Conservation (phyloP, 257 asterid genomes). For the Solanum bukasovii region DNA sequence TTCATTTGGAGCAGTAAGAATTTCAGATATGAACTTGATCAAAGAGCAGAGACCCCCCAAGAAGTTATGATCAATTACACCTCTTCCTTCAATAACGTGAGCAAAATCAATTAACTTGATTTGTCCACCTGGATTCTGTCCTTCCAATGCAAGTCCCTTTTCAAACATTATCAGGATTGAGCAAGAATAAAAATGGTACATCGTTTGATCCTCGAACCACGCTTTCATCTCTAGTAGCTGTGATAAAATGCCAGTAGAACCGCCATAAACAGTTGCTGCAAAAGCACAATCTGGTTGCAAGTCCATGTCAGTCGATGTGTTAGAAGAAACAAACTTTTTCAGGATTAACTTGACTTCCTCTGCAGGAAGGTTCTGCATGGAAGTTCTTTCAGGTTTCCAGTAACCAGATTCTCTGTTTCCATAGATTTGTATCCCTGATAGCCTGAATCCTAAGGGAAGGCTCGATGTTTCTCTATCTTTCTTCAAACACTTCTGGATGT, state of each 20-base stretch:
- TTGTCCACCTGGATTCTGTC: constrained; percentile 43
- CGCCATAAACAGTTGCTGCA: constrained; percentile 74
- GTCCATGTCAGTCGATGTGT: constrained; percentile 16
- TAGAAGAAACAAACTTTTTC: constrained; percentile 57
- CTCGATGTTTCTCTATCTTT: constrained; percentile 63
- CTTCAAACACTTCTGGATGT: constrained; percentile 52
- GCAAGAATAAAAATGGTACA: constrained; percentile 62
- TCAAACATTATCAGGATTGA: constrained; percentile 68
- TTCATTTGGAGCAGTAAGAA: constrained; percentile 41
- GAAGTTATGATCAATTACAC: constrained; percentile 79
- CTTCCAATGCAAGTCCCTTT: constrained; percentile 39
- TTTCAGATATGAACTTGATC: constrained; percentile 68
- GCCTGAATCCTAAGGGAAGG: constrained; percentile 59
- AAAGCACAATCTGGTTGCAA: constrained; percentile 58
- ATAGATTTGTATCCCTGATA: constrained; percentile 63
- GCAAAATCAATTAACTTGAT: constrained; percentile 82
- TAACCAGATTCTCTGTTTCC: constrained; percentile 30
- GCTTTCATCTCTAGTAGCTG: constrained; percentile 75
- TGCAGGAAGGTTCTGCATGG: constrained; percentile 37
- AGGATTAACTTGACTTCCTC: constrained; percentile 41
- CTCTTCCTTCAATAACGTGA: constrained; percentile 61
- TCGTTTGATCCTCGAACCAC: constrained; percentile 89
- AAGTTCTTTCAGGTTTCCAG: constrained; percentile 53
- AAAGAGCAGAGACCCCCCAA: constrained; percentile 84
- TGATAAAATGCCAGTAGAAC: constrained; percentile 62